phyloP scores from a whole-genome alignment of 2,329 filamentous ascomycete genomes.

The Ceratocystis colombiana region DNA sequence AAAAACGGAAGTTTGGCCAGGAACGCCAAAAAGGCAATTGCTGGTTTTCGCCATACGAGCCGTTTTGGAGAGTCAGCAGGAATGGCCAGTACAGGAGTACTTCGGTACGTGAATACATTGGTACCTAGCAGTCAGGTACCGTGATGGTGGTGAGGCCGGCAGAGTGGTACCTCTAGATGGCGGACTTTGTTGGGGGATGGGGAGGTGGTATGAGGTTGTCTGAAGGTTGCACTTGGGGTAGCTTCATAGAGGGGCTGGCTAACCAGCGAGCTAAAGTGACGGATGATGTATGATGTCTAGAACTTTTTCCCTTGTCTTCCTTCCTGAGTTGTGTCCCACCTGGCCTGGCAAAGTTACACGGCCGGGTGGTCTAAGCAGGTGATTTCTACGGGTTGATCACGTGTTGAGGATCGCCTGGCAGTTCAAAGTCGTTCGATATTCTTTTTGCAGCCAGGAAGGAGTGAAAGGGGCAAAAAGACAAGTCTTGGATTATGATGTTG shows the following conservation, averaged over 20 bases:
- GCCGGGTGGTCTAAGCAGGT: slow-evolving; percentile 12
- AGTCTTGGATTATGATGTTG: neutral
- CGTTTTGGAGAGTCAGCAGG: slow-evolving; percentile 10
- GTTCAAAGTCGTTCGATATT: slow-evolving; percentile 20
- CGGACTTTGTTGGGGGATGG: slow-evolving; percentile 9
- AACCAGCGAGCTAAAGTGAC: neutral
- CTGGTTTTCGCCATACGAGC: neutral
- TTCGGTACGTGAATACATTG: too few relatives aligned
- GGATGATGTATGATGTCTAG: neutral
- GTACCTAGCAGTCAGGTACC: slow-evolving; percentile 4
- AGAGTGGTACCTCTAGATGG: slow-evolving; percentile 3
- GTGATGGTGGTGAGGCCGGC: neutral
- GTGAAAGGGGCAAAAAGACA: neutral
- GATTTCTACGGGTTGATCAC: slow-evolving; percentile 18
- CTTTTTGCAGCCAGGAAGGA: neutral
- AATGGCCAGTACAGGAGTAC: neutral
- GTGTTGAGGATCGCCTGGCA: slow-evolving; percentile 8
- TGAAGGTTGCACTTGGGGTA: neutral
- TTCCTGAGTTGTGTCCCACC: neutral
- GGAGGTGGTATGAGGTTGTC: neutral
- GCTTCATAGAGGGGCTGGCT: neutral
- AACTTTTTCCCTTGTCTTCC: neutral
- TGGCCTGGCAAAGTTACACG: slow-evolving; percentile 1
- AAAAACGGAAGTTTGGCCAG: neutral
- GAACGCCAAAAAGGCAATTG: neutral